phyloP scores from a whole-genome alignment of 257 asterid genomes.

The Solanum ossicruentum region DNA sequence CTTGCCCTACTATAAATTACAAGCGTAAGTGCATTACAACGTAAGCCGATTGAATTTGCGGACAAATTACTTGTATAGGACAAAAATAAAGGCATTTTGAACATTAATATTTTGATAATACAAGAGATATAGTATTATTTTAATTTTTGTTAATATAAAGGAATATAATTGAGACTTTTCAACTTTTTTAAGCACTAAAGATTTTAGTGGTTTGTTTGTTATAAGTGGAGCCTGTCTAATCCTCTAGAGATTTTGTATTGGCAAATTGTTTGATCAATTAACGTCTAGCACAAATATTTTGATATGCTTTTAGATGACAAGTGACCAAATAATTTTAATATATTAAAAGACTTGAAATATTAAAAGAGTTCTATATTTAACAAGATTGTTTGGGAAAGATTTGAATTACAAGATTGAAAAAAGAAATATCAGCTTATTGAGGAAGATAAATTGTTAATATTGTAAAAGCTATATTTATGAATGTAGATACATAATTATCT shows the following conservation, averaged over 20 bases:
- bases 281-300: background rate
- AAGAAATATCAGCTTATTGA: background rate
- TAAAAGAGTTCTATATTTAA: background rate
- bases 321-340: background rate
- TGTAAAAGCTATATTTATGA: no score
- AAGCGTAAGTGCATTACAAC: background rate
- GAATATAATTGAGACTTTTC: background rate
- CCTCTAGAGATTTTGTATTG: background rate
- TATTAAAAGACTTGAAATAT: background rate
- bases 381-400: accelerated
- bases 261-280: background rate
- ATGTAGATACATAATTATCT: no score
- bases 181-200: background rate
- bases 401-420: background rate
- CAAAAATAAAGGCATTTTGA: background rate
- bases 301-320: background rate
- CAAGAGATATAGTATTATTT: background rate
- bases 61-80: background rate
- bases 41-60: no score
- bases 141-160: background rate
- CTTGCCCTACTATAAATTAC: no score
- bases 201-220: background rate
- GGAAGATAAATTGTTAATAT: background rate
- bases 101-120: background rate
- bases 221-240: background rate